phyloP scores from a whole-genome alignment of 169 alveolate genomes.

The Plasmodium reichenowi region DNA sequence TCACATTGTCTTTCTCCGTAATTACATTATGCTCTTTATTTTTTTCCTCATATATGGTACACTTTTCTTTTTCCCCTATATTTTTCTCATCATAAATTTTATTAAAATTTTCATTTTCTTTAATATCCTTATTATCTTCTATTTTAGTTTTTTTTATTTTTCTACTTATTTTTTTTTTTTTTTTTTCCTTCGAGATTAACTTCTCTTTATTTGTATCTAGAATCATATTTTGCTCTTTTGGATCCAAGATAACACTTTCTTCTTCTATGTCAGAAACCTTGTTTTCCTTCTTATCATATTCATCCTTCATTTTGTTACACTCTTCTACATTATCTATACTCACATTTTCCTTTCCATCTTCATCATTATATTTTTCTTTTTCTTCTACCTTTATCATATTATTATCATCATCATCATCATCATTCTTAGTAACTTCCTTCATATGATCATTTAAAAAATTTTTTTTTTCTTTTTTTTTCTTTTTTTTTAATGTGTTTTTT shows the following conservation, averaged over 20 bases:
- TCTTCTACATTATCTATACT: not conserved
- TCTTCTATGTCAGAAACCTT: not conserved
- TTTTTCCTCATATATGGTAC: too few relatives aligned
- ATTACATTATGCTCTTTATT: too few relatives aligned
- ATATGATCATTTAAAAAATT: too few relatives aligned
- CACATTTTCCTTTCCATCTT: not conserved
- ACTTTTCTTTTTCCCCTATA: too few relatives aligned
- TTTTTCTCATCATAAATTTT: too few relatives aligned
- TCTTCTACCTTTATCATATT: not conserved
- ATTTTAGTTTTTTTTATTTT: too few relatives aligned
- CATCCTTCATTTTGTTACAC: slow-evolving; percentile 1
- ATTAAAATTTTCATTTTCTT: too few relatives aligned
- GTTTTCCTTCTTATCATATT: not conserved
- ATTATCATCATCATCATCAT: not conserved
- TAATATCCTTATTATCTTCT: too few relatives aligned
- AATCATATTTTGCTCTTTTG: not conserved
- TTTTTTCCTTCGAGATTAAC: not conserved
- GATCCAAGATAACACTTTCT: not conserved
- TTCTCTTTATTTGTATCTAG: not conserved
- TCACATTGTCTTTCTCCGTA: too few relatives aligned
- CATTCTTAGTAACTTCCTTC: too few relatives aligned
- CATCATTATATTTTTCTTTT: not conserved
- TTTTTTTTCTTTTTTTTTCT: too few relatives aligned
- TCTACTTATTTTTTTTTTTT: not conserved
- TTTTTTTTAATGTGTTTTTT: too few relatives aligned